A percentile compares a stretch with the other conserved stretches of the same genome.
phyloP scores from a whole-genome alignment of 306 rosid genomes.

The Sechiopsis laciniata region DNA sequence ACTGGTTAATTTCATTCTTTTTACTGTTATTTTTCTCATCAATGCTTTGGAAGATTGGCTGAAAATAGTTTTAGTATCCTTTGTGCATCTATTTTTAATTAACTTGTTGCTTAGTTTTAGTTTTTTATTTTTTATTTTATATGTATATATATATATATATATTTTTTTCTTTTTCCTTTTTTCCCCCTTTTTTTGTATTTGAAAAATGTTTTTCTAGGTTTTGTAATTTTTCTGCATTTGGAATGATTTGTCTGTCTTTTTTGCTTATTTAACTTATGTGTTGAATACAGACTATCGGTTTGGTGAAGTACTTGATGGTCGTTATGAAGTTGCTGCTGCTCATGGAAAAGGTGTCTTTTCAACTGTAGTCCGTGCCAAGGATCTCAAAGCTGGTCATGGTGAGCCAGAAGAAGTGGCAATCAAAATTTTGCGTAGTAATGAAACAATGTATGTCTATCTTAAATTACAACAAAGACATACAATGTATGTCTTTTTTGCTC shows the following conservation, averaged over 20 bases:
- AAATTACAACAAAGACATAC: too few relatives aligned
- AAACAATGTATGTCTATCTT: conserved; percentile 70
- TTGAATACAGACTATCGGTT: conserved; percentile 61
- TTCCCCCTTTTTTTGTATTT: neutral
- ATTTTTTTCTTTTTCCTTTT: too few relatives aligned
- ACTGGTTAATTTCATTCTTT: conserved; percentile 7
- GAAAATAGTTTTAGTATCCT: neutral
- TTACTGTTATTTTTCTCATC: neutral
- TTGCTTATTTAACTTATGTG: conserved; percentile 26
- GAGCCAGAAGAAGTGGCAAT: conserved; percentile 97
- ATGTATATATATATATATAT: neutral
- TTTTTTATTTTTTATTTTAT: neutral
- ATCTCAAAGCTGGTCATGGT: conserved; percentile 60
- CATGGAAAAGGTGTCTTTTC: conserved; percentile 98
- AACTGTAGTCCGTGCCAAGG: conserved; percentile 87
- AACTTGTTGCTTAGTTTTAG: neutral
- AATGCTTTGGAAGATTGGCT: neutral
- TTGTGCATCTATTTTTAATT: neutral
- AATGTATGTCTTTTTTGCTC: neutral
- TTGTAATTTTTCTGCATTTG: conserved; percentile 6
- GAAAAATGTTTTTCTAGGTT: neutral
- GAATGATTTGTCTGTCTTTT: conserved; percentile 6
- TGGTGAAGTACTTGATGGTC: conserved; percentile 91
- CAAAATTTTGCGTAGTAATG: conserved; percentile 91
- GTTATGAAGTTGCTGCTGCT: conserved; percentile 89